Evolutionary conservation across 257 asterid species (phyloP), one percentile per base, ranked within the genome.

Genomic region (Solanum corneliomulleri): DNA sequence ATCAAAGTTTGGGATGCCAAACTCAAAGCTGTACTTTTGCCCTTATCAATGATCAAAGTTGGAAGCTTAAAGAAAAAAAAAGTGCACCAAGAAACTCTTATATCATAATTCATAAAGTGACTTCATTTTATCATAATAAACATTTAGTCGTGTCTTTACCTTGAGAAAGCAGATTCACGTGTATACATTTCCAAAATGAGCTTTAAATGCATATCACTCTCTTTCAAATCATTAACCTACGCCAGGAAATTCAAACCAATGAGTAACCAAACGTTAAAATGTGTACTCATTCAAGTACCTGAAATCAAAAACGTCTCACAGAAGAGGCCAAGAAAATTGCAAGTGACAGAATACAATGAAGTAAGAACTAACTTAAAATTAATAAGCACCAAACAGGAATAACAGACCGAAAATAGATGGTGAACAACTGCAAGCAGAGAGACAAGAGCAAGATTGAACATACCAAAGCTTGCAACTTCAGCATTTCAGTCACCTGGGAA

Each of bases 211-310:
- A 56, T 70, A 83, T 93, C 95, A 85, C 92, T 90, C 88, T 76
- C 88, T 91, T 95, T 93, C 89, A 97, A 92, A 89, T 95, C 96
- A 87, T 89, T 91, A 83, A 95, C 93, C 99, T 97, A 95, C 85
- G 84, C 90, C 90, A 86, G 88, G 60, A 89, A 88, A 89, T 76
- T 83, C 85, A 72, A 85, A 58, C 56, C 62, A 85, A 71, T 6
- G 83, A 85, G 33, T 68, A 85, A 47, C 33, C 76, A 60, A 37
- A 49, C 35, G 47, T 81, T 31, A 81, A 49, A 49, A 81, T 47
- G 18, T 81, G 70, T 18, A 81, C 70, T 49, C 20, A 31, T 41
- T 49, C 45, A 81, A 52, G 85, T 39, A 81, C 85, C 70, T 81
- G 85, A 81, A 81, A 49, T 47, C 18, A 33, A 81, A 31, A 20